Evolutionary conservation across 2,329 filamentous ascomycete genomes (phyloP).

Genomic region (Paracoccidioides brasiliensis): DNA sequence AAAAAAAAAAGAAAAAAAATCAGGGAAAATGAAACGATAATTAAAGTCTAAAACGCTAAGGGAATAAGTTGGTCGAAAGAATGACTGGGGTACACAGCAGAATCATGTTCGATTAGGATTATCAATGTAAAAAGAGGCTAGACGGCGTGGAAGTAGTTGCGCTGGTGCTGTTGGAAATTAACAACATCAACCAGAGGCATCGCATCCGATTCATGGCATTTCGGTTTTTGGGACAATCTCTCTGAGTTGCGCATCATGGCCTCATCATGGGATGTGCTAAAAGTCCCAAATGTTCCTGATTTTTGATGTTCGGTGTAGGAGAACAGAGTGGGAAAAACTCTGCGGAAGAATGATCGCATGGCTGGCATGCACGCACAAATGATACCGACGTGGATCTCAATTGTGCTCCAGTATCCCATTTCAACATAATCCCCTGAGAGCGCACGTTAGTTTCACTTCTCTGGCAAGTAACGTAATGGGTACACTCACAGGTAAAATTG

Average conservation of each 20-base stretch:
- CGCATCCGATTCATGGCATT: background rate
- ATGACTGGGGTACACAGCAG: background rate
- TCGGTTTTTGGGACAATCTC: background rate
- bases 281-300: constrained; percentile 1
- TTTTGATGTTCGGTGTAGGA: background rate
- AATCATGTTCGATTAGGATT: background rate
- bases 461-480: background rate
- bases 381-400: constrained; percentile 26
- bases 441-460: background rate
- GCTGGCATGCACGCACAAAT: constrained; percentile 25
- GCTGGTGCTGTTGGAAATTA: background rate
- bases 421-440: constrained; percentile 1
- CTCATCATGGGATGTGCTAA: background rate
- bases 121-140: background rate
- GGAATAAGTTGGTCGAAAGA: background rate
- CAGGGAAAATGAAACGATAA: background rate
- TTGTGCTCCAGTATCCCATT: constrained; percentile 19
- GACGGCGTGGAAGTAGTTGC: background rate
- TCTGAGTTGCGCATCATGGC: background rate
- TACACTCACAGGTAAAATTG: constrained; percentile 8
- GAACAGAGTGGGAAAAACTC: background rate
- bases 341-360: constrained; percentile 17
- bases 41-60: background rate
- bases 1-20: background rate
- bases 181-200: constrained; percentile 1